phyloP scores from a whole-genome alignment of 805 yeast genomes.

The Sugiyamaella valdiviana region DNA sequence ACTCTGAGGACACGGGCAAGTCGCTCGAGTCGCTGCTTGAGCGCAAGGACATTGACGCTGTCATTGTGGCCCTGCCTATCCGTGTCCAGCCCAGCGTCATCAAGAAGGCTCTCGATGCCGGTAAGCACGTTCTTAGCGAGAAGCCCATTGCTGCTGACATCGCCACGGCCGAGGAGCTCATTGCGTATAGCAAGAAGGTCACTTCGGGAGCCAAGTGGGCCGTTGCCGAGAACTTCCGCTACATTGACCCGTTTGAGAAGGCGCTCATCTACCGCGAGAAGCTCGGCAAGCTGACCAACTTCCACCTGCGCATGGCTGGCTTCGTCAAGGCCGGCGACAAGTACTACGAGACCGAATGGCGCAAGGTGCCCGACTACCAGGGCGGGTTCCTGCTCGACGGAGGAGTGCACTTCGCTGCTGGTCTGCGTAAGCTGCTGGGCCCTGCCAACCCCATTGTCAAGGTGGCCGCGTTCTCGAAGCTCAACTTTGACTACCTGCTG shows the following conservation, averaged over 20 bases:
- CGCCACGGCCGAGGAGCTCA: slow-evolving; percentile 15
- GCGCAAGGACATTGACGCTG: slow-evolving; percentile 24
- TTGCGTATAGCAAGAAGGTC: slow-evolving; percentile 9
- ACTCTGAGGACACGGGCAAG: slow-evolving; percentile 20
- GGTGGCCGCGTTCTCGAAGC: slow-evolving; percentile 10
- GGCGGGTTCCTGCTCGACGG: slow-evolving; percentile 26
- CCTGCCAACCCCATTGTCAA: slow-evolving; percentile 7
- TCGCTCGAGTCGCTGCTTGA: slow-evolving; percentile 18
- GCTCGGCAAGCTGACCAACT: slow-evolving; percentile 15
- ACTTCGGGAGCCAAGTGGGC: slow-evolving; percentile 13
- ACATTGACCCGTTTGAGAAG: slow-evolving; percentile 12
- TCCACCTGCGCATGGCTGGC: slow-evolving; percentile 10
- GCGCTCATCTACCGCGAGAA: slow-evolving; percentile 10
- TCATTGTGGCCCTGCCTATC: slow-evolving; percentile 24
- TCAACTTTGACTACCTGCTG: slow-evolving; percentile 12
- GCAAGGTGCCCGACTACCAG: slow-evolving; percentile 22
- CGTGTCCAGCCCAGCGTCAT: slow-evolving; percentile 21
- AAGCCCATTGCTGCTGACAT: slow-evolving; percentile 25
- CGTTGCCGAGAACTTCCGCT: slow-evolving; percentile 23
- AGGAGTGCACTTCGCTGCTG: slow-evolving; percentile 22
- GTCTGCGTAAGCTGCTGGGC: slow-evolving; percentile 14
- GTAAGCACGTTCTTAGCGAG: slow-evolving; percentile 28
- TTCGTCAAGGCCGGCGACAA: slow-evolving; percentile 16
- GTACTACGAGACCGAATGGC: slow-evolving; percentile 21
- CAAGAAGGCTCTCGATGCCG: slow-evolving; percentile 20